Base-by-base conservation (phyloP, 352 stramenopile genomes). In the Globisporangium mamillatum region DNA sequence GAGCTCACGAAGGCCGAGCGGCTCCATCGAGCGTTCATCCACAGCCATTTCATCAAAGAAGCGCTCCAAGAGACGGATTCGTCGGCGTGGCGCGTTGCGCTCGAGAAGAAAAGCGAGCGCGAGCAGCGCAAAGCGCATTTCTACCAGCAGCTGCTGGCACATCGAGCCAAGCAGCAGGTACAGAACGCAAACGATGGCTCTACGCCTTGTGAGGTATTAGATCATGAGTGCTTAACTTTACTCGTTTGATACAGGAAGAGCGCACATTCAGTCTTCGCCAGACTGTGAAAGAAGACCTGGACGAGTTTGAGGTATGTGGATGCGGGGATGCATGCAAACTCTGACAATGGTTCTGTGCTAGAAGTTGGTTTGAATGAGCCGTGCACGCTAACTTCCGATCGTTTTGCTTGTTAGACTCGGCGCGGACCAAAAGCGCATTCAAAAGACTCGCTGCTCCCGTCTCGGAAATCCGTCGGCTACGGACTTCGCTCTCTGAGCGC, bases 11-110 rank as follows among this genome's bases (percentile, higher is more conserved):
- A 89, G 48, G 83, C 84, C 9, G 84, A 93, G 70, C 80, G 87
- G 59, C 66, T 92, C 14, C 87, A 92, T 70, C 74, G 73, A 8
- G 82, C 82, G 5, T 91, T 86, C 56, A 78, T 92, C 38, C 80
- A 91, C 61, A 90, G 79, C 46, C 75, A 84, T 44, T 93, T 83
- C 44, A 91, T 92, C 67, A 90, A 91, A 59, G 82, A 84, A 57
- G 80, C 79, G 9, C 67, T 93, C 0, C 79, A 92, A 36, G 84
- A 93, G 67, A 89, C 83, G 3, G 78, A 93, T 4, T 91, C 81
- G 18, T 80, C 82, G 0, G 80, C 81, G 29, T 94, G 83, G 84
- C 82, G 79, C 56, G 56, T 78, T 7, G 86, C 84, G 16, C 58
- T 90, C 10, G 57, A 88, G 48, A 91, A 79, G 41, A 91, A 90